Evolutionary conservation across 768 basidiomycete genomes (phyloP), one percentile per base, ranked within the genome.

Genomic region (Mycena floridula): DNA sequence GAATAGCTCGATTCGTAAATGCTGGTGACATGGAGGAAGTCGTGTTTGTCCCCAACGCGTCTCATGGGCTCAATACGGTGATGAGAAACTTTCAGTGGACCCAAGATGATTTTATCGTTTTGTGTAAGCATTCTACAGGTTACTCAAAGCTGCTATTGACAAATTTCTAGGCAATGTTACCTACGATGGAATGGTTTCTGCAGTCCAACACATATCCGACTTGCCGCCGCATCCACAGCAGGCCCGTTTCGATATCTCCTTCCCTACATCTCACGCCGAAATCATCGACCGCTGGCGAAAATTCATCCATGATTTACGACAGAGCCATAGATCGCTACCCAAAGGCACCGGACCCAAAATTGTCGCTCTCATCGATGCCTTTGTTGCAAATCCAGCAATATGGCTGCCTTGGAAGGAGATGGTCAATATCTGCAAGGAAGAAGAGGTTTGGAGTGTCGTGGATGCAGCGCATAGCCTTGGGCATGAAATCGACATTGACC

Each of bases 401-500:
- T 56, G 65, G 3, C 61, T 85, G 45, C 89, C 89, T 1, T 90
- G 86, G 89, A 67, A 79, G 57, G 74, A 77, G 46, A 70, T 89
- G 59, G 78, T 84, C 1, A 58, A 68, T 3, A 63, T 87, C n/a
- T 84, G 82, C 56, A 67, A 70, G 42, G 71, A 81, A 50, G 79
- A 81, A 47, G 76, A 75, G 3, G 71, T 82, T 4, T 73, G 74
- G 55, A 81, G 72, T 25, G 57, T 90, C 12, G 64, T 91, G 6
- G 89, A 91, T 53, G 89, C 74, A 2, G 89, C 89, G 5, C 89
- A 91, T 54, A 75, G 79, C 3, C 74, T 91, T 30, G 89, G 89
- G 1, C 85, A 86, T 53, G 79, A 87, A 53, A 53, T 73, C 5
- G 61, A 75, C 43, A 69, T 88, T 45, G 72, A 88, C 54, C 59